Evolutionary conservation across 2,329 filamentous ascomycete genomes (phyloP).

Genomic region (Epicoccum sorghinum): DNA sequence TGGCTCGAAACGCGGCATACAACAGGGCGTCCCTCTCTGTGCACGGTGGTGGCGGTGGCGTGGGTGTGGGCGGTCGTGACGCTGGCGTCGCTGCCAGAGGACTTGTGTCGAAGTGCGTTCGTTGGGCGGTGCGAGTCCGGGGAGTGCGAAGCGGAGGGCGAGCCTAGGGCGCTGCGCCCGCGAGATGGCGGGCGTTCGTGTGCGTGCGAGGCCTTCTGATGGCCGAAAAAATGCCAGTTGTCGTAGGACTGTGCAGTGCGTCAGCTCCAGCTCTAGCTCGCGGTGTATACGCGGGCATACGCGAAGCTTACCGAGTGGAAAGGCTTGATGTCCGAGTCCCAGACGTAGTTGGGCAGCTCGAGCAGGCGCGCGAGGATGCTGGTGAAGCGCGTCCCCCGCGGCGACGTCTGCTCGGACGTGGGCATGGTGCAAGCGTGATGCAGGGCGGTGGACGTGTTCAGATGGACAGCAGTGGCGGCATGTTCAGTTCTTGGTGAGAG

Average conservation of each 20-base stretch:
- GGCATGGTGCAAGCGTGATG: slow-evolving; percentile 24
- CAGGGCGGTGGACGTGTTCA: slow-evolving; percentile 7
- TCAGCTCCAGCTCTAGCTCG: slow-evolving; percentile 21
- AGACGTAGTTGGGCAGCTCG: slow-evolving; percentile 49
- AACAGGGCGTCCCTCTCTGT: slow-evolving; percentile 59
- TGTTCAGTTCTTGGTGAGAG: slow-evolving; percentile 1
- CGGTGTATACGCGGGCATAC: too few relatives aligned
- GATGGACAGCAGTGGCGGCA: neutral
- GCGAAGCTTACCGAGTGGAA: slow-evolving; percentile 53
- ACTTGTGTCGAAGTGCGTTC: slow-evolving; percentile 37
- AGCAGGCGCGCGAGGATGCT: slow-evolving; percentile 44
- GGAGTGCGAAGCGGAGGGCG: slow-evolving; percentile 35
- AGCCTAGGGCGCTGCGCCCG: slow-evolving; percentile 32
- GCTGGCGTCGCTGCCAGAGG: slow-evolving; percentile 46
- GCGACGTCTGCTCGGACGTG: slow-evolving; percentile 16
- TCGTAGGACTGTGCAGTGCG: slow-evolving; percentile 69
- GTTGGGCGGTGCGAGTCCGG: slow-evolving; percentile 40
- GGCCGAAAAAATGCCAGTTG: slow-evolving; percentile 71
- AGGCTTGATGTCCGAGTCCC: slow-evolving; percentile 50
- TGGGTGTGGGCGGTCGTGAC: slow-evolving; percentile 52
- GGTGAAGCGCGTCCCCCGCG: slow-evolving; percentile 32
- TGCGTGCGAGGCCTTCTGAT: slow-evolving; percentile 30
- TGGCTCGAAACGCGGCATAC: slow-evolving; percentile 85
- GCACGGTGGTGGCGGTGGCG: slow-evolving; percentile 50
- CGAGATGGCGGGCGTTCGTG: slow-evolving; percentile 32